phyloP scores from a whole-genome alignment of 1,284 basidiomycete species.

The Quambalaria eucalypti region DNA sequence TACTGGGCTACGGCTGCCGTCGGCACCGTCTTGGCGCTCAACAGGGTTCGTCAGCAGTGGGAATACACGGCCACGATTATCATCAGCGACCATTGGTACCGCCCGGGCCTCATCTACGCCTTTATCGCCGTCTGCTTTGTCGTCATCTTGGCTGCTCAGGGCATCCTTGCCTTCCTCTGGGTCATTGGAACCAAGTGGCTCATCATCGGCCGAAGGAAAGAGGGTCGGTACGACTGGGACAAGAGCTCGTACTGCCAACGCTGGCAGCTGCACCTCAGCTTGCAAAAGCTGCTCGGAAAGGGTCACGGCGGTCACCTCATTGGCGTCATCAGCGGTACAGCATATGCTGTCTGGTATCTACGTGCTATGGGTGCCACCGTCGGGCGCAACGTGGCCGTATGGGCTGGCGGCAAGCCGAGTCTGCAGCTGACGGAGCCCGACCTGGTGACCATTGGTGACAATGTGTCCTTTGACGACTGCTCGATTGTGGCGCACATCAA shows the following conservation, averaged over 20 bases:
- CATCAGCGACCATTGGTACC: conserved; percentile 45
- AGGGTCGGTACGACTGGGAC: conserved; percentile 47
- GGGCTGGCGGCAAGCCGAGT: conserved; percentile 45
- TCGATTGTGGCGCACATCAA: conserved; percentile 47
- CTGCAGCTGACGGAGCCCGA: conserved; percentile 46
- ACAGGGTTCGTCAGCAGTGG: conserved; percentile 30
- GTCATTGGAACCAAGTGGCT: conserved; percentile 43
- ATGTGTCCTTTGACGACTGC: conserved; percentile 42
- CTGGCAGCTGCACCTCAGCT: conserved; percentile 43
- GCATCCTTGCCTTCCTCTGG: conserved; percentile 37
- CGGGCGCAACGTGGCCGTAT: conserved; percentile 41
- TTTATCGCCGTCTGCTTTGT: conserved; percentile 39
- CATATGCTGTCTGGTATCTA: conserved; percentile 42
- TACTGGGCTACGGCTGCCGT: conserved; percentile 46
- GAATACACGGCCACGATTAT: conserved; percentile 19
- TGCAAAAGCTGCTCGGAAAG: conserved; percentile 37
- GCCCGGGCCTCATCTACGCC: conserved; percentile 39
- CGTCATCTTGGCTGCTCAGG: conserved; percentile 35
- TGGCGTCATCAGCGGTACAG: conserved; percentile 37
- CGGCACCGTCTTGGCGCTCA: conserved; percentile 38
- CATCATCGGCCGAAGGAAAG: conserved; percentile 41
- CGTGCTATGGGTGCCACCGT: conserved; percentile 41
- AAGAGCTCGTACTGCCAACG: conserved; percentile 47
- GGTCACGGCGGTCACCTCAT: conserved; percentile 44
- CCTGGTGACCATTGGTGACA: conserved; percentile 43